Base-by-base conservation (phyloP, 2,329 filamentous ascomycete species). In the Metarhizium album region DNA sequence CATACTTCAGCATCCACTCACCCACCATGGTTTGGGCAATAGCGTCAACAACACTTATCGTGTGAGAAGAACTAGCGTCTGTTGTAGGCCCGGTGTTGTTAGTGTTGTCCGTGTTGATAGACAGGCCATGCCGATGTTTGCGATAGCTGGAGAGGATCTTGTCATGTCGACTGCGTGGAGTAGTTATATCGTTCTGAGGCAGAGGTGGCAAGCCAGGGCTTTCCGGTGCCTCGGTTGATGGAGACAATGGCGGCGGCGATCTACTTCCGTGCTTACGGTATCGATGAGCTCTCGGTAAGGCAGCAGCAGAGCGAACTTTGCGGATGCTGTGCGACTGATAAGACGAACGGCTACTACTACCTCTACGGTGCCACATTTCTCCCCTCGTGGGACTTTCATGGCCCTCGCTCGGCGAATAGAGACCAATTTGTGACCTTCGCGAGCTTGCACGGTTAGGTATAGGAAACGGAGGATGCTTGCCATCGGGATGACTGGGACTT, bases 11-110 rank as follows among this genome's bases (percentile, higher is more conserved):
- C 87, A 94, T 91, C 86, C 88, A 93, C 62, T 97, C 93, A 37
- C 93, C 93, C 29, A 98, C 89, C 93, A 98, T 98, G 0, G 91
- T 94, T 63, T 95, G 90, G 1, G 93, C 90, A 66, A 98, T 97
- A 3, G 93, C 90, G 70, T 97, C 93, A 5, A 98, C 91, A 14
- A 97, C 88, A 43, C 83, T 86, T 0, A 85, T 85, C 42, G 84
- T 80, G 57, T 89, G 84, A 29, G 80, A 76, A 11, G 74, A 71
- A 57, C 76, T 82, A 42, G 72, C 75, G 50, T 76, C 72, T 78
- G 55, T 69, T 61, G 54, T 69, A 64, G 51, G 58, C 33, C 68
- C 66, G 2, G 67, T 70, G 49, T 63, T 63, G 38, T 59, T 59
- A 2, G 80, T 83, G 54, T 51, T 49, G 13, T 47, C 47, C 13